Evolutionary conservation across 2,329 filamentous ascomycete genomes (phyloP), one percentile per base, ranked within the genome.

Genomic region (Coniochaeta pulveracea): DNA sequence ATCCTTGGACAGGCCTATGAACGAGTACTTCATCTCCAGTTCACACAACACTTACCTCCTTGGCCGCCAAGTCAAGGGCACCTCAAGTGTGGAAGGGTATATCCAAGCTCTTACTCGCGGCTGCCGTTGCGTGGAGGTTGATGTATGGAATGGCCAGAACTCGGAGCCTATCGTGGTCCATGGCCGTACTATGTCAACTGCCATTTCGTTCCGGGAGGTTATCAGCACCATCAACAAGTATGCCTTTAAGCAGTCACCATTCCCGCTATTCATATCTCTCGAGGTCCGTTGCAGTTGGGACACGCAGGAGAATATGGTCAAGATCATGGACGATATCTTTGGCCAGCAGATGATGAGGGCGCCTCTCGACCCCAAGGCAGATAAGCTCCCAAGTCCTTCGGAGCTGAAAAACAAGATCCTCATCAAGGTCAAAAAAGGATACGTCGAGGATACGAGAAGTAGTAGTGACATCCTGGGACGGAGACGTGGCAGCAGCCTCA

Each of bases 31-130:
- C 63, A 91, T 98, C 44, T 96, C 89, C 2, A 95, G 88, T 61
- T 96, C 91, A 2, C 91, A 98, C 66, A 98, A 98, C 57, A 98
- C 91, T 0, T 98, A 98, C 49, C 76, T 98, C 1, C 67, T 93
- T 4, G 91, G 91, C 10, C 79, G 88, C 34, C 91, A 98, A 54
- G 79, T 96, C 3, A 81, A 78, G 9, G 89, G 89, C 18, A 74
- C 83, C 27, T 95, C 91, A 2, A 96, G 88, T 50, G 83, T 93
- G 3, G 91, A 98, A 55, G 86, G 86, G 26, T 98, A 98, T 58
- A 93, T 96, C 46, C 77, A 78, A 7, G 85, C 88, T 3, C 69
- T 98, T 6, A 78, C 84, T 41, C 80, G 84, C 39, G 88, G 88
- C 7, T 98, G 91, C 53, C 82, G 91, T 32, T 96, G 91, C 54